A percentile compares a stretch with the other conserved stretches of the same genome.
These are phyloP conservation scores for Cordia subcordata DNA, from an alignment of 257 asterid genomes.

Conservation along the genomic window DNA sequence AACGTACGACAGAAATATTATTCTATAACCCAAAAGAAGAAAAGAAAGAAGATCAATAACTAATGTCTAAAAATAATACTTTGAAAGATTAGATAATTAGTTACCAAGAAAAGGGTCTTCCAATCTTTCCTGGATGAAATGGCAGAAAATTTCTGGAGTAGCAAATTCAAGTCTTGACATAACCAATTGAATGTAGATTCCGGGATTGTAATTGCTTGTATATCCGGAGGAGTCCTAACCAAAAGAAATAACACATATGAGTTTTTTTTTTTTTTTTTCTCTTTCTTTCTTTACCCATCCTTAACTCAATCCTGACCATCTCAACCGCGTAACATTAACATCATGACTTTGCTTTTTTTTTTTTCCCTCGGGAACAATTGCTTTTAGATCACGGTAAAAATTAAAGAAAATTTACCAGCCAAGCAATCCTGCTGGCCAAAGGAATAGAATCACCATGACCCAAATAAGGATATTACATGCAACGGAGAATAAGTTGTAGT, in stretches of 20 bases:
- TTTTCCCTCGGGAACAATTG: too few species aligned
- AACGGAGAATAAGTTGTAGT: constrained; percentile 59
- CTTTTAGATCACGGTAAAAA: too few species aligned
- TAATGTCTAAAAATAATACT: too few species aligned
- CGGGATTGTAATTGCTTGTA: constrained; percentile 37
- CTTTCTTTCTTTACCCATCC: too few species aligned
- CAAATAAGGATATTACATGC: constrained; percentile 42
- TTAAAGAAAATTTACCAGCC: too few species aligned
- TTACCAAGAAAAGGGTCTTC: constrained; percentile 60
- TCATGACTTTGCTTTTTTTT: neutral
- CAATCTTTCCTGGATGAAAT: constrained; percentile 70
- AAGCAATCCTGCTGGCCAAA: constrained; percentile 66
- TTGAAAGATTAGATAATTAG: too few species aligned
- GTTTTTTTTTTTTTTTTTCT: too few species aligned
- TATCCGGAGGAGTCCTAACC: constrained; percentile 75
- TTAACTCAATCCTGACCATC: too few species aligned
- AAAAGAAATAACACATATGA: too few species aligned
- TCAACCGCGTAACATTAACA: too few species aligned
- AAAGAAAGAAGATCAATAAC: neutral
- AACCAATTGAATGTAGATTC: constrained; percentile 65
- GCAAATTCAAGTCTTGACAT: constrained; percentile 37
- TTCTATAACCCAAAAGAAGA: neutral
- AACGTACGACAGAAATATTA: too few species aligned
- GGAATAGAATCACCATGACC: constrained; percentile 42
- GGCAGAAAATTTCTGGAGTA: constrained; percentile 36